Base-by-base conservation (phyloP, 1,284 basidiomycete species). In the Crepidotus sp. region DNA sequence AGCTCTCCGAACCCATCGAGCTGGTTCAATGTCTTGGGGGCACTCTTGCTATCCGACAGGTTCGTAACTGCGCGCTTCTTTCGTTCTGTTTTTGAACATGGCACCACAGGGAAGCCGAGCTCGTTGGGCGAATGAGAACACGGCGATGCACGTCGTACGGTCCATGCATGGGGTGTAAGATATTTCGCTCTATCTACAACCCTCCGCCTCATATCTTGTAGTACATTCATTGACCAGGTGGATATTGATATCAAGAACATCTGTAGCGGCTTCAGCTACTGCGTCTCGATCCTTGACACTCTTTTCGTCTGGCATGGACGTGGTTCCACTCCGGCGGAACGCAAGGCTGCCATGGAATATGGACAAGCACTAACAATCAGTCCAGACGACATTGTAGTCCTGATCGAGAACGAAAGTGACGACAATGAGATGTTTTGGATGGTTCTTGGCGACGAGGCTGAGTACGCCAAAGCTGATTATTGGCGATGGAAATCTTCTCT, bases 221-320 rank as follows among this genome's bases (percentile, higher is more conserved):
- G 50, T 6, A 61, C 80, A 19, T 66, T 74, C 49, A 77, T 87
- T 41, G 83, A 89, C 50, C 82, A 89, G 58, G 68, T 79, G 35
- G 81, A 88, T 51, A 60, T 86, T 44, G 85, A 61, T 47, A 65
- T 80, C 50, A 71, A 65, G 47, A 85, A 83, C 55, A 64, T 89
- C 0, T 88, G 85, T 58, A 88, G 85, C 6, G 86, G 73, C 15
- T 88, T 79, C 60, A 85, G 81, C 55, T 87, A 82, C 57, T 85
- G 82, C 53, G 54, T 86, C 32, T 74, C 78, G 2, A 66, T 87
- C 19, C 64, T 88, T 43, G 76, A 77, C 36, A 76, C 76, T 0
- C 64, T 83, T 30, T 88, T 85, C 54, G 74, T 87, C 22, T 89
- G 86, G 86, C 69, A 86, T 56, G 85, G 85, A 1, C 67, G 73